Base-by-base conservation (phyloP, 805 yeast genomes). In the Wickerhamomyces chambardii region DNA sequence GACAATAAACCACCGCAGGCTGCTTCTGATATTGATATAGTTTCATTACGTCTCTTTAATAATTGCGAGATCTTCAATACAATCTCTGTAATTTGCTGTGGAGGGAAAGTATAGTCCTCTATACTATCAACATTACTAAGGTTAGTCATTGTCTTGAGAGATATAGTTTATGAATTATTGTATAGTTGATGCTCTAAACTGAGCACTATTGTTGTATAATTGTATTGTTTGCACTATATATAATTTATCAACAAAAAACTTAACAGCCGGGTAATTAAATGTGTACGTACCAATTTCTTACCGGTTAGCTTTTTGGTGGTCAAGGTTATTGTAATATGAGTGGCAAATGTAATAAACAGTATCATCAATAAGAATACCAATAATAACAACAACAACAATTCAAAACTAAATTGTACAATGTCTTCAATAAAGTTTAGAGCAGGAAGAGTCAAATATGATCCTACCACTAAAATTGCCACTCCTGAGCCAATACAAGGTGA, bases 1-100 rank as follows among this genome's bases (percentile, higher is more conserved):
- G 92, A 78, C 7, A 85, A 60, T 14, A 85, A 65, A 0, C 95
- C 95, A 8, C 95, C 95, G 55, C 95, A 85, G 0, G 95, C 94
- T 3, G 89, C 87, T 48, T 85, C 95, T 6, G 89, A 77, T 2
- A 83, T 80, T 0, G 94, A 84, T 17, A 85, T 59, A 1, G 95
- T 82, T 51, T 79, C 78, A 12, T 66, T 56, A 19, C 76, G 63
- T 15, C 55, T 51, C 15, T 71, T 57, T 17, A 85, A 64, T 5
- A 77, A 61, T 26, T 53, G 57, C 0, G 92, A 78, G 30, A 85
- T 83, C 49, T 65, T 59, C 9, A 51, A 50, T 4, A 83, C 86
- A 9, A 77, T 58, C 17, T 39, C 48, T 29, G 61, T 54, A 5
- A 80, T 62, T 15, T 70, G 75, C 7, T 56, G 54, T 3, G 89